These are phyloP conservation scores for Prototheca stagnorum DNA, from an alignment of 163 green algal genomes.

Conservation along the genomic window DNA sequence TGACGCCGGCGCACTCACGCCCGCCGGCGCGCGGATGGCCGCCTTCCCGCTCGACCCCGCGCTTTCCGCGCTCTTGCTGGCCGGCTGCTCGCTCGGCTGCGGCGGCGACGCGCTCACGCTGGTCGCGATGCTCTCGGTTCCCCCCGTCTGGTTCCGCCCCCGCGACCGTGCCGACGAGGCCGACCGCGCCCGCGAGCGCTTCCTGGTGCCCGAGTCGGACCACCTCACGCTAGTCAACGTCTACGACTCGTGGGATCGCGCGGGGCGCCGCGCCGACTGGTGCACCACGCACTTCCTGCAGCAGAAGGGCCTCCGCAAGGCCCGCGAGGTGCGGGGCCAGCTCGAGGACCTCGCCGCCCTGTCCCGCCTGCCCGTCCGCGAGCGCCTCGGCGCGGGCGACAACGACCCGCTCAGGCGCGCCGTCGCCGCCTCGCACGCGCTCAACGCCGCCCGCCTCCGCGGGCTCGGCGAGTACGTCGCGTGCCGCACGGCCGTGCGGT, in stretches of 20 bases:
- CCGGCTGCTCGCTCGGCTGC: conserved; percentile 63
- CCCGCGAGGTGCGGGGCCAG: conserved; percentile 74
- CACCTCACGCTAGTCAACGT: conserved; percentile 95
- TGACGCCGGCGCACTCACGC: conserved; percentile 64
- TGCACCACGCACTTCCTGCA: conserved; percentile 83
- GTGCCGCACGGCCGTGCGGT: conserved; percentile 69
- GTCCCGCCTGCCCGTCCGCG: conserved; percentile 65
- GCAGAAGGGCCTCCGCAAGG: conserved; percentile 57
- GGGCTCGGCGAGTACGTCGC: conserved; percentile 95
- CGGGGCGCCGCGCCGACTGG: conserved; percentile 76
- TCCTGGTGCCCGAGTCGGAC: conserved; percentile 95
- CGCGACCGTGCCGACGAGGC: conserved; percentile 79
- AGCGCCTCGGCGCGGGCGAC: conserved; percentile 38
- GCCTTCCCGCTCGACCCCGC: conserved; percentile 95
- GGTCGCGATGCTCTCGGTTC: conserved; percentile 89
- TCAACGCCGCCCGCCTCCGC: conserved; percentile 87
- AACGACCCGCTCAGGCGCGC: conserved; percentile 86
- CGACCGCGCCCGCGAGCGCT: conserved; percentile 93
- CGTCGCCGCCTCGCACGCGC: conserved; percentile 91
- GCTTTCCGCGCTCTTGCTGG: conserved; percentile 74
- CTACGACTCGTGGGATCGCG: conserved; percentile 92
- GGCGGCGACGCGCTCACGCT: conserved; percentile 72
- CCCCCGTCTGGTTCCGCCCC: conserved; percentile 86
- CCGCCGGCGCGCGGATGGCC: conserved; percentile 62
- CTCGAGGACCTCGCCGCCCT: conserved; percentile 90